Base-by-base conservation (phyloP, 495 filamentous ascomycete species). In the Choiromyces venosus region DNA sequence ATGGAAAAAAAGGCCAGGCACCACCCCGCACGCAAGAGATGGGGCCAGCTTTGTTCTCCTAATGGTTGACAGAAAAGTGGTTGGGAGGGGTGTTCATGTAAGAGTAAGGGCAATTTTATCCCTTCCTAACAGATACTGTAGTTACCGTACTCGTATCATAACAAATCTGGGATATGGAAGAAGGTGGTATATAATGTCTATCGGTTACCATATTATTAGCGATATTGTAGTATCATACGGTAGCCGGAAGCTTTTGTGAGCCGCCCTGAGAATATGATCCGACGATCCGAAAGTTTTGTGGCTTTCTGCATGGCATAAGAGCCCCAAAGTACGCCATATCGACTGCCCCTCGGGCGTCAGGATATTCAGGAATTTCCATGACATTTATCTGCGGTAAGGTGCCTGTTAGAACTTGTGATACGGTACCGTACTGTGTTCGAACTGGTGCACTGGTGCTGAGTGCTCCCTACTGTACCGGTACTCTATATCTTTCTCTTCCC, bases 241-340 rank as follows among this genome's bases (percentile, higher is more conserved):
- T 61, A 14, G 25, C 29, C 12, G 52, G 52, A 33, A 5, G 25
- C 10, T 33, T 61, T 61, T 61, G 25, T 61, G 52, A 25, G 52
- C 12, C 52, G 52, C 52, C 25, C 52, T 33, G 52, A 61, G 25
- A 33, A 61, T 61, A 33, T 29, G 25, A 61, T 29, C 52, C 52
- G 52, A 61, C 52, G 52, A 61, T 61, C 52, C 52, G 52, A 29
- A 33, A 18, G 25, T 33, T n/a, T 25, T 61, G 52, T 61, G 52
- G 52, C 52, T 61, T 33, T 61, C 52, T 61, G 52, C 52, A 61
- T 61, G 52, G 52, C 52, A 61, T 16, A 10, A 61, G 52, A 61
- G 52, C 52, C 52, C 52, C 7, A 6, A 18, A 33, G 52, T 61
- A 25, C 52, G 52, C 52, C 52, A 61, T 61, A 12, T 61, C 52